A percentile compares a stretch with the other conserved stretches of the same genome.
Conservation (phyloP, 2,329 filamentous ascomycete species). For the Colletotrichum sp. region DNA sequence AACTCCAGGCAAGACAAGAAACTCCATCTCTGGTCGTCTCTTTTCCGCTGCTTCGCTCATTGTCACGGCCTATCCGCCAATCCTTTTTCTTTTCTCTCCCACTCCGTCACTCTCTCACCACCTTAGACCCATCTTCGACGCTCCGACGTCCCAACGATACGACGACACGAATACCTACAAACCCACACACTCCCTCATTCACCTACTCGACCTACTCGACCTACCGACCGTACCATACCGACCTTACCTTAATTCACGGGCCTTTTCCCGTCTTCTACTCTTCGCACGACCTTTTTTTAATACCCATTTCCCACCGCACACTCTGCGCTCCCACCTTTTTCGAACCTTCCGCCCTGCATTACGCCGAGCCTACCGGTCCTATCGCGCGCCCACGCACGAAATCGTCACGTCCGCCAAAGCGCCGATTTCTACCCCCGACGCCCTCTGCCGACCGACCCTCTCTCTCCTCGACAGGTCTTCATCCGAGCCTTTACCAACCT, state of each 20-base stretch:
- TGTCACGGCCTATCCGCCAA: slow-evolving; percentile 12
- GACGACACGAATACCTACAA: not conserved
- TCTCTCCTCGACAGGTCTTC: not conserved
- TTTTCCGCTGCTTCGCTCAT: slow-evolving; percentile 6
- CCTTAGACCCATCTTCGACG: not conserved
- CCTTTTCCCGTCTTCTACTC: not conserved
- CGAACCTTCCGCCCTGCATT: not conserved
- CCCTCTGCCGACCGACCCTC: not conserved
- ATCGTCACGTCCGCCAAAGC: slow-evolving; percentile 8
- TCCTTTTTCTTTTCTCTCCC: slow-evolving; percentile 7
- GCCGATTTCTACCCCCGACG: not conserved
- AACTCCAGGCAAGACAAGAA: slow-evolving; percentile 14
- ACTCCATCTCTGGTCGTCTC: not conserved
- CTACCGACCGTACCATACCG: not conserved
- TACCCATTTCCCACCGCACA: slow-evolving; percentile 3
- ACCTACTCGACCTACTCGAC: not conserved
- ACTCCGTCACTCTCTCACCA: not conserved
- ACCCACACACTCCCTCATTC: not conserved
- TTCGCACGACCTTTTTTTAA: slow-evolving; percentile 17
- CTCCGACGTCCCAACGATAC: slow-evolving; percentile 4
- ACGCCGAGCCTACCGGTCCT: slow-evolving; percentile 4
- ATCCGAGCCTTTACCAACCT: not conserved
- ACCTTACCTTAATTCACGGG: slow-evolving; percentile 6
- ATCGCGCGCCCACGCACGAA: not conserved
- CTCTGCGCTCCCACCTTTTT: slow-evolving; percentile 11